Base-by-base conservation (phyloP, 108 stramenopile genomes). In the Skeletonema marinoi region DNA sequence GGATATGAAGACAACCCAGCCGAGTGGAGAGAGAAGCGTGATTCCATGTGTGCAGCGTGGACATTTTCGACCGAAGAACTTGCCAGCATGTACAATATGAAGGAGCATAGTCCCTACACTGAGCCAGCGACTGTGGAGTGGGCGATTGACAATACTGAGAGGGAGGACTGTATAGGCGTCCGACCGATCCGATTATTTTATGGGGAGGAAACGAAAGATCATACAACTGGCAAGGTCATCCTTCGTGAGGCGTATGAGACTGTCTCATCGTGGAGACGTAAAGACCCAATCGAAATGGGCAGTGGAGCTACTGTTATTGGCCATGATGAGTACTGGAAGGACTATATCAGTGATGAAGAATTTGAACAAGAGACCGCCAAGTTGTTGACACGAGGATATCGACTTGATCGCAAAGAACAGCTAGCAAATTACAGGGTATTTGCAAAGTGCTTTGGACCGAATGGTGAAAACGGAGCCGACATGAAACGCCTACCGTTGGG, bases 201-300 rank as follows among this genome's bases (percentile, higher is more conserved):
- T 61, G 71, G 77, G 30, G 72, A 25, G 21, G 46, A 74, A 21
- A 51, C 38, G 33, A 3, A 41, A n/a, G 76, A 77, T 8, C 81
- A 83, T 32, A 69, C 60, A 2, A 84, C 85, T 19, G 88, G 88
- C 13, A 89, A 89, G 60, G 58, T 87, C 3, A 77, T 87, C 32
- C 48, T 89, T 6, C 65, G 88, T 12, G 87, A 87, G 56, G 88
- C 86, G 7, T 87, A 80, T 64, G 82, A 81, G 17, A 85, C 86
- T n/a, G 74, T 85, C n/a, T 63, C 79, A 9, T 85, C 85, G 59
- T 89, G 82, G 85, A 82, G 88, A 29, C 69, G 86, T 3, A 87
- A 89, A 74, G 86, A 89, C 81, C 88, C 88, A 5, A 87, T 87
- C 66, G 88, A 87, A 65, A 70, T 84, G 32, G 86, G 86, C 13